Base-by-base conservation (phyloP, 805 yeast genomes). In the Ogataea trehalophila region DNA sequence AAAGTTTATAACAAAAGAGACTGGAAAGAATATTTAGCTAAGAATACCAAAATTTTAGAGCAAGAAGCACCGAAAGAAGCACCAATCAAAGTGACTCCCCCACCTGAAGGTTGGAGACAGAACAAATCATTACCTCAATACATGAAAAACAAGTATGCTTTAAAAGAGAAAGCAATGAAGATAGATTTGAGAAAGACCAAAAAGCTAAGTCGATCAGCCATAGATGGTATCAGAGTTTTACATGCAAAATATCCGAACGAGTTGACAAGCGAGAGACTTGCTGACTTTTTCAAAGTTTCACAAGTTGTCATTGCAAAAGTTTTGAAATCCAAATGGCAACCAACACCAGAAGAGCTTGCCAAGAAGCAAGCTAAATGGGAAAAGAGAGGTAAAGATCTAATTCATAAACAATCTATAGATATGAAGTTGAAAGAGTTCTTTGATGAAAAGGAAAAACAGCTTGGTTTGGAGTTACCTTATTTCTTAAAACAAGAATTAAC, bases 271-370 rank as follows among this genome's bases (percentile, higher is more conserved):
- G 68, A 69, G 3, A 83, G 80, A 39, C 62, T 91, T 6, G 84
- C 89, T 0, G 70, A 75, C 33, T 76, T 75, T 59, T 90, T 85
- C 65, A 70, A 76, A 42, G 74, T 88, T 5, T 85, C 94, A 1
- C 92, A 95, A 1, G 95, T 90, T 55, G 87, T 91, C 0, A 77
- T 90, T 2, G 71, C 96, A 49, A 76, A 96, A 52, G 88, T 91
- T 17, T 62, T 91, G 53, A 82, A 80, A 60, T 82, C 92, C 5
- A 79, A 75, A 36, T 91, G 96, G 95, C 66, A 62, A 16, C 96
- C 96, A 0, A 71, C 65, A 5, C 74, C 69, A 1, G 74, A 72
- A n/a, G 87, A 83, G 49, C 75, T 70, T 37, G 73, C 64, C 5
- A 63, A 58, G 29, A 60, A 75, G 16, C 64, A 70, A 33, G 66